These are phyloP conservation scores for Trichoderma erinaceum DNA, from an alignment of 495 filamentous ascomycete species.

Conservation along the genomic window DNA sequence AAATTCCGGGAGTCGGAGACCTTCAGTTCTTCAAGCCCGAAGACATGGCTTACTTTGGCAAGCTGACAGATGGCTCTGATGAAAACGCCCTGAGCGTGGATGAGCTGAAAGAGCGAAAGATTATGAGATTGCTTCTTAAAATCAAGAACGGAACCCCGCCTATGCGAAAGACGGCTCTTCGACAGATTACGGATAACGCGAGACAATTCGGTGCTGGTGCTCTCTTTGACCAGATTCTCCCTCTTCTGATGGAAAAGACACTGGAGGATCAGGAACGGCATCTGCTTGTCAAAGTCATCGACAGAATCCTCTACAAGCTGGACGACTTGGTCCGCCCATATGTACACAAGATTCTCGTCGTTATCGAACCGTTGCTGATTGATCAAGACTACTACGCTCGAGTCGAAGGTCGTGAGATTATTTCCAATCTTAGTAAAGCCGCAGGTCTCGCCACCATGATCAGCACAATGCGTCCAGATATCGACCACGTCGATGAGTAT, in stretches of 20 bases:
- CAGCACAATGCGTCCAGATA: slow-evolving; percentile 97
- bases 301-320: slow-evolving; percentile 96
- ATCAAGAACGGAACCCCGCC: slow-evolving; percentile 99
- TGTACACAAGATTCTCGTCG: slow-evolving; percentile 96
- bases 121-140: slow-evolving; percentile 93
- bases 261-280: slow-evolving; percentile 98
- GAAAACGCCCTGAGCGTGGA: slow-evolving; percentile 89
- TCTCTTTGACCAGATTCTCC: slow-evolving; percentile 96
- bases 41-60: slow-evolving; percentile 99
- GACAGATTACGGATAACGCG: slow-evolving; percentile 96
- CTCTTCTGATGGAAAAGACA: slow-evolving; percentile 96
- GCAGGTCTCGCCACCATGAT: slow-evolving; percentile 99
- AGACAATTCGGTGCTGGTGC: slow-evolving; percentile 92
- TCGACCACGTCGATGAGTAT: slow-evolving; percentile 97
- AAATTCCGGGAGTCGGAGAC: slow-evolving; percentile 96
- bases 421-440: slow-evolving; percentile 93
- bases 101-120: slow-evolving; percentile 95
- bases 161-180: slow-evolving; percentile 98
- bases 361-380: slow-evolving; percentile 97
- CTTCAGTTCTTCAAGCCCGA: slow-evolving; percentile 98
- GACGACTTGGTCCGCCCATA: slow-evolving; percentile 95
- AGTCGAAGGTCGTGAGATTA: slow-evolving; percentile 97
- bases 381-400: slow-evolving; percentile 99
- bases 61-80: slow-evolving; percentile 90
- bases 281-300: slow-evolving; percentile 97